Evolutionary conservation across 106 monocot genomes (phyloP), one percentile per base, ranked within the genome.

Genomic region (Dendrobium huoshanense): DNA sequence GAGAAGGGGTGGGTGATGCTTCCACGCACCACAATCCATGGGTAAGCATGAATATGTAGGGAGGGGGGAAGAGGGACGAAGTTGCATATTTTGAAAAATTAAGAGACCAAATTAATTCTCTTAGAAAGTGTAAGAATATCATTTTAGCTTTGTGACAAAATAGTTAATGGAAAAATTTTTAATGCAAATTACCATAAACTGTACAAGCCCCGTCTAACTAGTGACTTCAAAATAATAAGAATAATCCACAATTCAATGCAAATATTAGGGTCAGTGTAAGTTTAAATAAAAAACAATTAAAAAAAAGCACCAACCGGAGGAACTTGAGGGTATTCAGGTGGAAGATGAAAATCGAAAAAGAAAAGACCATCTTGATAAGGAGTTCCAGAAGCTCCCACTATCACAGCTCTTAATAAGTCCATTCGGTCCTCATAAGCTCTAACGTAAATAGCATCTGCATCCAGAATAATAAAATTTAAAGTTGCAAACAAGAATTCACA

Each of bases 291-390:
- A 33, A 72, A 72, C 29, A 17, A 37, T 37, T 27, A 15, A 41
- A 41, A 41, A 55, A 75, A 75, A 9, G 44, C 56, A 61, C 24
- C 44, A 90, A 99, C 99, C 72, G 94, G 99, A 44, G 99, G 99
- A 81, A 91, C 93, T 91, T 90, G 86, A 78, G 99, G 99, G 79
- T 91, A 99, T 24, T 99, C 99, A 18, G 83, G 78, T 17, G 91
- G 91, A 55, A 99, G 85, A 75, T 87, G 86, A 77, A 99, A 99
- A 78, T 99, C 99, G 81, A 99, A 95, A 86, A 99, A 95, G 93
- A 99, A 99, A 82, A 99, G 91, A 13, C 99, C 99, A 81, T 99
- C 99, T 79, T 99, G 99, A 74, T 99, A 99, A 9, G 99, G 99
- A 65, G 99, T 99, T 82, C 93, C 99, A 88, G 84, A 84, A 56